phyloP scores from a whole-genome alignment of 2,329 filamentous ascomycete species.

The Beauveria pseudobassiana region DNA sequence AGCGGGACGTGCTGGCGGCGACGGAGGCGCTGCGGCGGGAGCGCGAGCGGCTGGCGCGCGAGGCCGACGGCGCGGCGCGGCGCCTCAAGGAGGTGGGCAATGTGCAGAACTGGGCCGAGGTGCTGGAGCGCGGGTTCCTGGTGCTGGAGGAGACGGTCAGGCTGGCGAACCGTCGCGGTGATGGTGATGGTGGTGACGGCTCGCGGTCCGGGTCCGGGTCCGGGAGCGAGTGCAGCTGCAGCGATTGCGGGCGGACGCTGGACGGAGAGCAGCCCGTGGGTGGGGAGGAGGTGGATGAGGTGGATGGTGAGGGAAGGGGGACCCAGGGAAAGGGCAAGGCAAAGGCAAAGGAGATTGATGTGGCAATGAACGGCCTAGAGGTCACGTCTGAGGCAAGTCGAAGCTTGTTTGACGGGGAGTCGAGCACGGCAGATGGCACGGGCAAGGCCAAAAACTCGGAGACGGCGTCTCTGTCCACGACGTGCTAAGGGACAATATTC shows the following conservation, averaged over 20 bases:
- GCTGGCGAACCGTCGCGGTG: slow-evolving; percentile 34
- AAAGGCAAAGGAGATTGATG: slow-evolving; percentile 13
- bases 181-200: neutral
- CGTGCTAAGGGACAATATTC: slow-evolving; percentile 14
- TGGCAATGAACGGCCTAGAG: slow-evolving; percentile 1
- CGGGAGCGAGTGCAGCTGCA: slow-evolving; percentile 27
- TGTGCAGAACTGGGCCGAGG: slow-evolving; percentile 82
- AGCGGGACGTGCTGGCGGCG: slow-evolving; percentile 54
- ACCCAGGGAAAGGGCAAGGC: slow-evolving; percentile 11
- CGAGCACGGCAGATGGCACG: slow-evolving; percentile 23
- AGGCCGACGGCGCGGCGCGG: slow-evolving; percentile 55
- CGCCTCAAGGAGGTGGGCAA: slow-evolving; percentile 72
- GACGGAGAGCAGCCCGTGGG: slow-evolving; percentile 12
- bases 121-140: slow-evolving; percentile 62
- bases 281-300: slow-evolving; percentile 16
- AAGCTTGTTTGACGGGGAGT: slow-evolving; percentile 30
- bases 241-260: slow-evolving; percentile 25
- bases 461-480: slow-evolving; percentile 29
- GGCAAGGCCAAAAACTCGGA: slow-evolving; percentile 29
- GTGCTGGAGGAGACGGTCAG: slow-evolving; percentile 58
- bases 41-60: slow-evolving; percentile 55
- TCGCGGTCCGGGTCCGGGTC: slow-evolving; percentile 7
- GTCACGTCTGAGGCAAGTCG: slow-evolving; percentile 28
- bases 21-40: slow-evolving; percentile 55
- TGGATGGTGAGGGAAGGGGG: slow-evolving; percentile 12